Base-by-base conservation (phyloP, 2,329 filamentous ascomycete species). In the Simplicillium sp. region DNA sequence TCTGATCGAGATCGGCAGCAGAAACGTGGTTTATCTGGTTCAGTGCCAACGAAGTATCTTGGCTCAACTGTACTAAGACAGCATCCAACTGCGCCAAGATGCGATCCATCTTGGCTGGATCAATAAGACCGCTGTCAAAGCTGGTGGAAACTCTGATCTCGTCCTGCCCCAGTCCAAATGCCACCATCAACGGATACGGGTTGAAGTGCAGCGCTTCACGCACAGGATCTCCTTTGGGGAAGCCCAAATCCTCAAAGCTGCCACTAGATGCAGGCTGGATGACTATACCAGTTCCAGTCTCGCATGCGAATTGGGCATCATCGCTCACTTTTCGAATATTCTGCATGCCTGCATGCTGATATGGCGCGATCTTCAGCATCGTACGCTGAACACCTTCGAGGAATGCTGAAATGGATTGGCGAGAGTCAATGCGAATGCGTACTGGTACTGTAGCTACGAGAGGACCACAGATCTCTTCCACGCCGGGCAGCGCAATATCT, bases 391-490 rank as follows among this genome's bases (percentile, higher is more conserved):
- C 39, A 11, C 13, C 12, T 6, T 18, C n/a, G 8, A 43, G 32
- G 29, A 34, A 36, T 16, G 13, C 34, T 4, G 33, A 17, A 17
- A 36, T 32, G n/a, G 17, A 31, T 15, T 35, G 32, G 15, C 33
- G 13, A 13, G 17, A 15, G 17, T 43, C 29, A 29, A 40, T 17
- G 7, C n/a, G 15, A n/a, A 43, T 35, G 29, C 37, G 18, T 32
- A 16, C 16, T 14, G 29, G 31, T n/a, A 33, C 31, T n/a, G 31
- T 33, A 7, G 20, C 40, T n/a, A 29, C 43, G 14, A 16, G 73
- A 17, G 62, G 58, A 0, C 73, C 72, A 13, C 70, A 61, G 3
- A 68, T 64, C 3, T 67, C 56, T 4, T 67, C 61, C n/a, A 74
- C 66, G 4, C 64, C 61, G 4, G 58, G 54, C 3, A 75, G 56